These are phyloP conservation scores for Paraleonurus japonicus DNA, from an alignment of 257 asterid genomes.

Conservation along the genomic window DNA sequence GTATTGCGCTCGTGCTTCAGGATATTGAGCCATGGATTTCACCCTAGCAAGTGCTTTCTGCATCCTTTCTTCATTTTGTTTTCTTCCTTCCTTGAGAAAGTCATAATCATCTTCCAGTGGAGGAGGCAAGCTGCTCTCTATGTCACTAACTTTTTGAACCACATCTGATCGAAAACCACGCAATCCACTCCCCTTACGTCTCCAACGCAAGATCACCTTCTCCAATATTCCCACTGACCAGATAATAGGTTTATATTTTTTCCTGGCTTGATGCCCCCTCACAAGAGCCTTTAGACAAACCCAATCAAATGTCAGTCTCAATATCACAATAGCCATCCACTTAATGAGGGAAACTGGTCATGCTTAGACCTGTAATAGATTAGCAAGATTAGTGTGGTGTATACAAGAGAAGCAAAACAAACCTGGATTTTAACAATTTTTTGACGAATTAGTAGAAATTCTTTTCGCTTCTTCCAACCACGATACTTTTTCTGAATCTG, in stretches of 20 bases:
- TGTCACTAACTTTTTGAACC: constrained; percentile 39
- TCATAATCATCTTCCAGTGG: constrained; percentile 76
- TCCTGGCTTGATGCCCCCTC: constrained; percentile 96
- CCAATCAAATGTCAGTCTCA: constrained; percentile 33
- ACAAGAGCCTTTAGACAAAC: constrained; percentile 79
- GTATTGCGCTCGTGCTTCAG: constrained; percentile 92
- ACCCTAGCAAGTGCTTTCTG: constrained; percentile 88
- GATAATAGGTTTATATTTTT: constrained; percentile 71
- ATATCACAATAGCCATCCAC: too few species aligned
- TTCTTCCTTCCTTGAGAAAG: constrained; percentile 82
- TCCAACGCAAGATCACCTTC: constrained; percentile 93
- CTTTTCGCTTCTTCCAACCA: constrained; percentile 88
- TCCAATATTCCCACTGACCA: constrained; percentile 96
- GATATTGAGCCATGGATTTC: constrained; percentile 83
- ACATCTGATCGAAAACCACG: constrained; percentile 73
- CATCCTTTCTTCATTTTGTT: constrained; percentile 82
- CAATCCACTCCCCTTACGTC: constrained; percentile 85
- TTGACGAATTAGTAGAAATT: constrained; percentile 67
- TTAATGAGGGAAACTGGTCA: background rate
- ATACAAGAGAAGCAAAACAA: constrained; percentile 26
- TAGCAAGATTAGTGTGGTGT: background rate
- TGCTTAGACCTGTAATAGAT: constrained; percentile 11
- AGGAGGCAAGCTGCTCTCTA: constrained; percentile 29
- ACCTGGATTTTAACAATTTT: constrained; percentile 96
- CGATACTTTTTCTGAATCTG: constrained; percentile 91